Conservation (phyloP, 192 early-diverging fungal genomes). For the Anaeromyces robustus region DNA sequence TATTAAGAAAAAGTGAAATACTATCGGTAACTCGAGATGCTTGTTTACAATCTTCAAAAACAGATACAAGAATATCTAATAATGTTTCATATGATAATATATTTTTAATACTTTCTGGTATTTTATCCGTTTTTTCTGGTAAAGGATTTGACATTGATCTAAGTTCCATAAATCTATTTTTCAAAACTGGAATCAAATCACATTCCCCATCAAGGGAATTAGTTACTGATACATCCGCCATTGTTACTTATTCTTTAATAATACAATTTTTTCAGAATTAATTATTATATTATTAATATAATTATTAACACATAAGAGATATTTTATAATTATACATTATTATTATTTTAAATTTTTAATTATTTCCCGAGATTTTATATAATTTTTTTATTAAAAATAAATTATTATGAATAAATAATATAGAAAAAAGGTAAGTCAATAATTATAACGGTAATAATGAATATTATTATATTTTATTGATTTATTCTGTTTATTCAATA, state of each 20-base stretch:
- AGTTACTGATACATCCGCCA: neutral
- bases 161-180: neutral
- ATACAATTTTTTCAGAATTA: too few relatives aligned
- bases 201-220: neutral
- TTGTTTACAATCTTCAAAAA: neutral
- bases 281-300: too few relatives aligned
- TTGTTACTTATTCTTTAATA: neutral
- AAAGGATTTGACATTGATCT: neutral
- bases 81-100: neutral
- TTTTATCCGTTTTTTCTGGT: neutral
- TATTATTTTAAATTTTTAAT: too few relatives aligned
- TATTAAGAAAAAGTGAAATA: neutral
- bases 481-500: too few relatives aligned
- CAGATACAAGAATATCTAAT: neutral
- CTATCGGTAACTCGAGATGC: neutral
- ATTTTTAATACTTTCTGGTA: neutral
- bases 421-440: too few relatives aligned
- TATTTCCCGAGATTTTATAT: too few relatives aligned
- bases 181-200: neutral
- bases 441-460: too few relatives aligned
- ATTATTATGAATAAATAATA: too few relatives aligned
- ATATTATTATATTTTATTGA: too few relatives aligned
- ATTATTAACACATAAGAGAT: too few relatives aligned
- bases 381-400: too few relatives aligned
- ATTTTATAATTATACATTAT: too few relatives aligned